Evolutionary conservation across 2,329 filamentous ascomycete genomes (phyloP).

Genomic region (Shiraia bambusicola): DNA sequence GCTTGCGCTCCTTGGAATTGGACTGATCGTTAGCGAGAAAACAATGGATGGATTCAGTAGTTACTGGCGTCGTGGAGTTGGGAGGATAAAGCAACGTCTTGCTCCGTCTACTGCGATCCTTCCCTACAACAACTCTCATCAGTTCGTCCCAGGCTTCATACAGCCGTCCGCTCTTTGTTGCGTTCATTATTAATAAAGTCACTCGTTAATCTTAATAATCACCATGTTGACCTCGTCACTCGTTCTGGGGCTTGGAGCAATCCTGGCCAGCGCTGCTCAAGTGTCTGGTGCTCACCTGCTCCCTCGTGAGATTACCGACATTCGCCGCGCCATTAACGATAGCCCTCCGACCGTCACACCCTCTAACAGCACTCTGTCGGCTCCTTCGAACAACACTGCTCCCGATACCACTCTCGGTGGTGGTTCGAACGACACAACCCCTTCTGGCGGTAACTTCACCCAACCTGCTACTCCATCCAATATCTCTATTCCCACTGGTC

Average conservation of each 20-base stretch:
- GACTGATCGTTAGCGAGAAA: slow-evolving; percentile 3
- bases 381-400: no score
- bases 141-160: slow-evolving; percentile 29
- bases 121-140: slow-evolving; percentile 21
- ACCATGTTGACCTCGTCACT: slow-evolving; percentile 32
- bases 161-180: slow-evolving; percentile 25
- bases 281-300: slow-evolving; percentile 14
- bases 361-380: no score
- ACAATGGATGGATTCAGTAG: slow-evolving; percentile 7
- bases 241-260: slow-evolving; percentile 23
- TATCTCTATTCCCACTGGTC: no score
- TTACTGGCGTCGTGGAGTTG: slow-evolving; percentile 4
- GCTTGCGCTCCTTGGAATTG: slow-evolving; percentile 10
- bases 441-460: no score
- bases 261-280: slow-evolving; percentile 21
- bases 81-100: slow-evolving; percentile 11
- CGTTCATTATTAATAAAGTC: slow-evolving; percentile 14
- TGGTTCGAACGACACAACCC: no score
- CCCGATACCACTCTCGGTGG: no score
- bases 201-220: slow-evolving; percentile 24
- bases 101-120: slow-evolving; percentile 1
- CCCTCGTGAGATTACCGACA: no score
- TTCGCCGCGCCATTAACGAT: no score
- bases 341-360: no score
- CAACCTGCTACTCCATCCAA: no score